Conservation (phyloP, 805 yeast genomes). For the Saccharomycopsis schoenii region DNA sequence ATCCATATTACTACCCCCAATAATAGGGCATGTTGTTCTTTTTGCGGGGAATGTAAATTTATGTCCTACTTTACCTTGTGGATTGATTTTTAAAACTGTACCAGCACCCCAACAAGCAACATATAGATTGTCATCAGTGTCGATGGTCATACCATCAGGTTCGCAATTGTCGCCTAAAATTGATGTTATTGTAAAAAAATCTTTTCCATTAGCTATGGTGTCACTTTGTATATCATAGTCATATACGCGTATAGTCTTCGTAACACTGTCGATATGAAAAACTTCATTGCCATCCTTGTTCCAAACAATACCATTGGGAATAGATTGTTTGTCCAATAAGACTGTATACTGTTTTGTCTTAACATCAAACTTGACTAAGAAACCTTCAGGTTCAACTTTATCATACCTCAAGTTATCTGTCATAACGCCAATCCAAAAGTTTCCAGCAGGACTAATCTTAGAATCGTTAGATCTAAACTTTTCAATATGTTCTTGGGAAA, state of each 20-base stretch:
- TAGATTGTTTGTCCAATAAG: constrained; percentile 33
- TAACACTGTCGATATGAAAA: constrained; percentile 46
- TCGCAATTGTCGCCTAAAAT: constrained; percentile 33
- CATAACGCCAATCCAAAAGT: constrained; percentile 79
- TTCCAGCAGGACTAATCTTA: constrained; percentile 63
- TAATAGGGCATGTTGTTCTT: constrained; percentile 55
- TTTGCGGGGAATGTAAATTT: constrained; percentile 47
- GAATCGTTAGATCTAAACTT: constrained; percentile 74
- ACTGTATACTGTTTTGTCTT: constrained; percentile 24
- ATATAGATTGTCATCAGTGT: constrained; percentile 43
- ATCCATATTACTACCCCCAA: constrained; percentile 50
- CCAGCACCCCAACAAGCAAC: constrained; percentile 58
- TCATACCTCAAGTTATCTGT: constrained; percentile 36
- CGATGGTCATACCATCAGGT: constrained; percentile 75
- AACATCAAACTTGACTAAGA: constrained; percentile 34
- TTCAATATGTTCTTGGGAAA: constrained; percentile 22
- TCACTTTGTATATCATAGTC: constrained; percentile 33
- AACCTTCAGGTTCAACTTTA: constrained; percentile 41
- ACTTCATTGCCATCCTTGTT: constrained; percentile 29
- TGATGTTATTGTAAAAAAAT: constrained; percentile 31
- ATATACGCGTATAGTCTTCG: constrained; percentile 37
- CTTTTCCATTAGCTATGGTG: constrained; percentile 28
- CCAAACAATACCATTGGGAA: constrained; percentile 72
- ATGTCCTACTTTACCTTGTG: constrained; percentile 40
- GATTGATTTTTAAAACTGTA: constrained; percentile 41